Evolutionary conservation across 2,329 filamentous ascomycete genomes (phyloP), one percentile per base, ranked within the genome.

Genomic region (Dothistroma pini): DNA sequence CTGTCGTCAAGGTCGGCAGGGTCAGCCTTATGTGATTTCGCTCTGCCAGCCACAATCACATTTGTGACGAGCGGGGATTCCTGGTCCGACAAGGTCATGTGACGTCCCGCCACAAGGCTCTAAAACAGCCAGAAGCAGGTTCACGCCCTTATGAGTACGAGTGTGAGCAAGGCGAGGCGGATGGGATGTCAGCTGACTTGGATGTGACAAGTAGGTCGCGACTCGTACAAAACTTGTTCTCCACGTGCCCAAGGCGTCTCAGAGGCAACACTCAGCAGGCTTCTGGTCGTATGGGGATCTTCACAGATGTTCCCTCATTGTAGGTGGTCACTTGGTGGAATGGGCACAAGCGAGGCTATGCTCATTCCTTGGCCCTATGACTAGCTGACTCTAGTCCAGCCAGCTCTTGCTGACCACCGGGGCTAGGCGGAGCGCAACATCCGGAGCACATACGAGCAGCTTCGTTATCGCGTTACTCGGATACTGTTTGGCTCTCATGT

Each of bases 61-160:
- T 53, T 21, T 11, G 31, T 53, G 31, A 16, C 31, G 31, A 21
- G n/a, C 51, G 10, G 25, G 51, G 31, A 35, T 32, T 9, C 9
- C 51, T 35, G 31, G 51, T 19, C 11, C 9, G 31, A 32, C 16
- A 11, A 32, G 4, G 12, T 29, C 25, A 32, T 14, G n/a, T 32
- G n/a, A 35, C 22, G 22, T 21, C 10, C 3, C n/a, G n/a, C 4
- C 29, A 5, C n/a, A 34, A n/a, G 51, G 22, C 51, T 53, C 16
- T 53, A 53, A 53, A 53, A 16, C 51, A 53, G 51, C 51, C 51
- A 53, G 51, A 35, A 53, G 34, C 51, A 53, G 51, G 51, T 53
- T 53, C 51, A 34, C 25, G 12, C 14, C n/a, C 51, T 32, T 14
- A 16, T 3, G 19, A 21, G n/a, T 35, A 35, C 35, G 9, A 31